A percentile compares a stretch with the other conserved stretches of the same genome.
These are phyloP conservation scores for Taphrina flavorubra DNA, from an alignment of 1,139 yeast species.

Conservation along the genomic window DNA sequence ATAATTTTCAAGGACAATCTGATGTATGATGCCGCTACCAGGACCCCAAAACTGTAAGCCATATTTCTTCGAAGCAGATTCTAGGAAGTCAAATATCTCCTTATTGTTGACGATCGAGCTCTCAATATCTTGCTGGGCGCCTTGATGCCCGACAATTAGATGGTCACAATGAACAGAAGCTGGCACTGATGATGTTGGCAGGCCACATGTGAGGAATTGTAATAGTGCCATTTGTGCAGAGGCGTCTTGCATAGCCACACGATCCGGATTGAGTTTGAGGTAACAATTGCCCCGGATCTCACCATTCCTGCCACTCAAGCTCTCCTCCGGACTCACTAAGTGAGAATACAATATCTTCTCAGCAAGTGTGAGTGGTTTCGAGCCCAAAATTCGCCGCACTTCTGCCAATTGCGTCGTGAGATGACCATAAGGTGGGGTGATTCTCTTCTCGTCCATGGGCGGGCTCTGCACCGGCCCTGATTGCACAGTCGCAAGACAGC, in stretches of 20 bases:
- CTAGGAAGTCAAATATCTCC: constrained; percentile 91
- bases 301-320: constrained; percentile 60
- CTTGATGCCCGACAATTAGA: constrained; percentile 91
- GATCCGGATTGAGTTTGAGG: constrained; percentile 90
- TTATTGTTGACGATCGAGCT: constrained; percentile 80
- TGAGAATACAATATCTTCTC: constrained; percentile 94
- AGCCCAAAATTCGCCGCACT: constrained; percentile 64
- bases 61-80: constrained; percentile 86
- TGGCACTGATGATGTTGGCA: constrained; percentile 84
- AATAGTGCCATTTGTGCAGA: constrained; percentile 97
- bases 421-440: constrained; percentile 83
- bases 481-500: constrained; percentile 23
- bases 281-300: constrained; percentile 82
- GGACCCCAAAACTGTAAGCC: constrained; percentile 99
- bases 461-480: constrained; percentile 12
- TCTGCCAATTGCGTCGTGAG: constrained; percentile 65
- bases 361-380: constrained; percentile 81
- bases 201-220: constrained; percentile 96
- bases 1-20: constrained; percentile 92
- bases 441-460: constrained; percentile 29
- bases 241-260: constrained; percentile 99
- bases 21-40: constrained; percentile 98
- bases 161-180: constrained; percentile 97
- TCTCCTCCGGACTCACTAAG: constrained; percentile 81
- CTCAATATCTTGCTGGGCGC: constrained; percentile 78